These are phyloP conservation scores for Adansonia gregorii DNA, from an alignment of 441 rosid species.

Conservation along the genomic window DNA sequence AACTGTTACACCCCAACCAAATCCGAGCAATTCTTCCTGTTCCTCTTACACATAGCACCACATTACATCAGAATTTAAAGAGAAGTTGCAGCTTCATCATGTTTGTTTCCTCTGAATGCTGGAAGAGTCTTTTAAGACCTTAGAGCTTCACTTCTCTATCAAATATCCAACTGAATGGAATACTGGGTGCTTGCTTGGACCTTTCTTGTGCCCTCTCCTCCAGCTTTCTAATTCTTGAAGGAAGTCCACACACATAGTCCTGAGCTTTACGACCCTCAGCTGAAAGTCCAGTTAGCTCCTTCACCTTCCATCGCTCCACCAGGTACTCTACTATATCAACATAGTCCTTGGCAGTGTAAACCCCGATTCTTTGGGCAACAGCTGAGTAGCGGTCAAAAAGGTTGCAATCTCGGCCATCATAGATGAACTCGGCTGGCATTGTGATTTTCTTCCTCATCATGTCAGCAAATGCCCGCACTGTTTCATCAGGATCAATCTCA, in stretches of 20 bases:
- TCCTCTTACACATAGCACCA: background rate
- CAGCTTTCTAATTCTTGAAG: constrained; percentile 73
- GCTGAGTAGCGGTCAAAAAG: constrained; percentile 84
- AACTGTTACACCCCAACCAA: constrained; percentile 39
- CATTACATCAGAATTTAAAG: background rate
- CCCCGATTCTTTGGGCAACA: constrained; percentile 82
- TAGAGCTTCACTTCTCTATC: constrained; percentile 55
- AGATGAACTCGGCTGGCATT: constrained; percentile 97
- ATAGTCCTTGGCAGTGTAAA: constrained; percentile 85
- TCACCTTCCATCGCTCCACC: constrained; percentile 86
- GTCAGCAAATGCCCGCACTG: constrained; percentile 80
- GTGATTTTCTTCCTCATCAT: constrained; percentile 94
- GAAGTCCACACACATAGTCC: constrained; percentile 69
- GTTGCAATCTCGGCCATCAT: constrained; percentile 71
- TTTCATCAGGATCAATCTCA: constrained; percentile 90
- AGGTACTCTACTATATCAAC: constrained; percentile 85
- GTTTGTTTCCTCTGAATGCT: background rate
- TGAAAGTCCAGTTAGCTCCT: constrained; percentile 66
- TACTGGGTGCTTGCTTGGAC: constrained; percentile 59
- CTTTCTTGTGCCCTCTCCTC: constrained; percentile 81
- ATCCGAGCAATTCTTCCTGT: background rate
- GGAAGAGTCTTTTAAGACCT: background rate
- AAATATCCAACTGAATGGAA: constrained; percentile 85
- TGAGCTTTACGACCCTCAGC: constrained; percentile 80
- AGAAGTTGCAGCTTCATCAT: constrained; percentile 17